Evolutionary conservation across 2,329 filamentous ascomycete genomes (phyloP).

Genomic region (Chrysoporthe puriensis): DNA sequence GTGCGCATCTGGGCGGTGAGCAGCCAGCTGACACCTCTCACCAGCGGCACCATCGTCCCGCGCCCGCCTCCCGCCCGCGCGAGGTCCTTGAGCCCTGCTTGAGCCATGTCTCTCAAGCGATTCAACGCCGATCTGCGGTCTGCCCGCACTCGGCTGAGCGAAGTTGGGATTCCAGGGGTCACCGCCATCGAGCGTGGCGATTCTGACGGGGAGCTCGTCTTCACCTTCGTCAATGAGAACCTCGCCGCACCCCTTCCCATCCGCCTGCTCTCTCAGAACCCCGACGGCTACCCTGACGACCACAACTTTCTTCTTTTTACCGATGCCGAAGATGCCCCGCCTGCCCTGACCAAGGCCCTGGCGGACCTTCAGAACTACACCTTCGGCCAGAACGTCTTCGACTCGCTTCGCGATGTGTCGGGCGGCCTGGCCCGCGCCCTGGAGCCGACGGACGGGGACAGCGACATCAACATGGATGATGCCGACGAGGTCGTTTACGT

Average conservation of each 20-base stretch:
- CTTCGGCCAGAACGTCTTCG: slow-evolving; percentile 48
- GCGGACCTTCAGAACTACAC: slow-evolving; percentile 48
- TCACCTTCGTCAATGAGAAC: slow-evolving; percentile 50
- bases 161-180: slow-evolving; percentile 43
- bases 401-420: slow-evolving; percentile 53
- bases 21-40: no score
- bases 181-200: slow-evolving; percentile 61
- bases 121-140: slow-evolving; percentile 62
- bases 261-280: slow-evolving; percentile 41
- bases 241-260: slow-evolving; percentile 40
- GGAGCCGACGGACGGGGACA: not conserved
- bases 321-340: slow-evolving; percentile 40
- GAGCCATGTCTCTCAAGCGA: slow-evolving; percentile 65
- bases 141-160: slow-evolving; percentile 47
- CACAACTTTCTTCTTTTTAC: slow-evolving; percentile 50
- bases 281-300: slow-evolving; percentile 43
- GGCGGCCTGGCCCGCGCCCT: slow-evolving; percentile 20
- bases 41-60: not conserved
- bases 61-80: not conserved
- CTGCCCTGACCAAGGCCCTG: slow-evolving; percentile 42
- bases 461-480: slow-evolving; percentile 36
- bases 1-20: no score
- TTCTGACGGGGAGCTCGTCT: slow-evolving; percentile 73
- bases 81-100: not conserved
- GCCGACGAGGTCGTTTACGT: slow-evolving; percentile 32